A percentile compares a stretch with the other conserved stretches of the same genome.
These are phyloP conservation scores for Auricularia cornea DNA, from an alignment of 768 basidiomycete species.

Conservation along the genomic window DNA sequence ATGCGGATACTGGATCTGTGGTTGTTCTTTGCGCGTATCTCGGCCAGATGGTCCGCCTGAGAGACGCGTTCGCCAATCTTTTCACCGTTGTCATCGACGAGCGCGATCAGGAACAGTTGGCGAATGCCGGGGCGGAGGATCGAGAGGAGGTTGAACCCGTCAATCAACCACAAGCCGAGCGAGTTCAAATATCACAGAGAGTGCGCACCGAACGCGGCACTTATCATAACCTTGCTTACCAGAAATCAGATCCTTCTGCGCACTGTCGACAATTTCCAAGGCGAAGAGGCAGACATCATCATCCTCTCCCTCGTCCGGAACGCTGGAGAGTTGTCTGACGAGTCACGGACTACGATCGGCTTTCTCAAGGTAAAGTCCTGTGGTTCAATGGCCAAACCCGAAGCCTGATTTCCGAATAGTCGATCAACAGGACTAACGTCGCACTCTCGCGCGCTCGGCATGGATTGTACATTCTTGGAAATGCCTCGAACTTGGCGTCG, in stretches of 20 bases:
- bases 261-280: slow-evolving; percentile 75
- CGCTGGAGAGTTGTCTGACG: slow-evolving; percentile 40
- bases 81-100: slow-evolving; percentile 64
- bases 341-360: slow-evolving; percentile 40
- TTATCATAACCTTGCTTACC: neutral
- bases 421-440: slow-evolving; percentile 34
- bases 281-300: slow-evolving; percentile 65
- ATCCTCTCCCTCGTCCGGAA: slow-evolving; percentile 72
- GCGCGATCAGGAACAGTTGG: slow-evolving; percentile 54
- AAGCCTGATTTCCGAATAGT: slow-evolving; percentile 14
- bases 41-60: slow-evolving; percentile 39
- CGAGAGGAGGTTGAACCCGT: slow-evolving; percentile 24
- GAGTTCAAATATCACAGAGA: slow-evolving; percentile 42
- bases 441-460: slow-evolving; percentile 68
- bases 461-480: slow-evolving; percentile 67
- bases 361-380: slow-evolving; percentile 54
- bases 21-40: slow-evolving; percentile 48
- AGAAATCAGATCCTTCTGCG: slow-evolving; percentile 49
- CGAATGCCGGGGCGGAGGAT: slow-evolving; percentile 32
- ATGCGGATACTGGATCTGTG: slow-evolving; percentile 40
- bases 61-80: slow-evolving; percentile 33
- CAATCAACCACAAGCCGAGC: slow-evolving; percentile 26
- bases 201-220: slow-evolving; percentile 27
- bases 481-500: slow-evolving; percentile 44
- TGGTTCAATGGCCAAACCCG: neutral